Conservation (phyloP, 1,284 basidiomycete genomes). For the Trichosporon inkin region DNA sequence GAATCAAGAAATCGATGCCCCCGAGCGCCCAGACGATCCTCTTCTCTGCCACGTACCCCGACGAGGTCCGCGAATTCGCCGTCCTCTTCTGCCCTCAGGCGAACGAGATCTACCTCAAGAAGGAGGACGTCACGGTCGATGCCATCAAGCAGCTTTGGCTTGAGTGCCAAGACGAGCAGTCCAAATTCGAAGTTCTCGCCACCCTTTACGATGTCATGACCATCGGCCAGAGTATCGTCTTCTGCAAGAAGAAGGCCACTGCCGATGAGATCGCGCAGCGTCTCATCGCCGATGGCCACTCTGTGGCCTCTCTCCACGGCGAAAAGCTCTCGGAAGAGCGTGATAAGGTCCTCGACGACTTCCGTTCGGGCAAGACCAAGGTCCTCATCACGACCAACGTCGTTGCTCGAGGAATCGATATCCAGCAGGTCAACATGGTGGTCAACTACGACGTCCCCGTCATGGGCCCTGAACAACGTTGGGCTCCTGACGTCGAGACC, state of each 20-base stretch:
- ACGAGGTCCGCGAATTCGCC: slow-evolving; percentile 85
- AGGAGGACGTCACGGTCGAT: slow-evolving; percentile 89
- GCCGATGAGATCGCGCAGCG: slow-evolving; percentile 87
- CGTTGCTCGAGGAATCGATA: slow-evolving; percentile 96
- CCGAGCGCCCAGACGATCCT: slow-evolving; percentile 75
- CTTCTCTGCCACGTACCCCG: slow-evolving; percentile 97
- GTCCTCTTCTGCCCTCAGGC: slow-evolving; percentile 86
- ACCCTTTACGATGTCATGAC: slow-evolving; percentile 86
- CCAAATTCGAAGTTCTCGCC: slow-evolving; percentile 95
- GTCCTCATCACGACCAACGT: slow-evolving; percentile 99
- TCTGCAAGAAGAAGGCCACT: slow-evolving; percentile 87
- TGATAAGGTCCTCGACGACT: slow-evolving; percentile 88
- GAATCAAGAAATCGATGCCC: slow-evolving; percentile 75
- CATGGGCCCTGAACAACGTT: slow-evolving; percentile 54
- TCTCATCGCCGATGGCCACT: slow-evolving; percentile 91
- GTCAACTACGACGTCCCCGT: slow-evolving; percentile 97
- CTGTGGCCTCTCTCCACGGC: slow-evolving; percentile 93
- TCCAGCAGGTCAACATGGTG: slow-evolving; percentile 98
- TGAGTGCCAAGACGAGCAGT: slow-evolving; percentile 80
- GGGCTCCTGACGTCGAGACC: slow-evolving; percentile 82
- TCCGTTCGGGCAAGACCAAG: slow-evolving; percentile 93
- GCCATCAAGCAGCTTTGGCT: slow-evolving; percentile 98
- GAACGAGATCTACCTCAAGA: slow-evolving; percentile 94
- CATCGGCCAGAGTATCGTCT: slow-evolving; percentile 96
- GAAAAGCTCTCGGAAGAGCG: slow-evolving; percentile 85